Evolutionary conservation across 768 basidiomycete genomes (phyloP).

Genomic region (Auricularia cornea): DNA sequence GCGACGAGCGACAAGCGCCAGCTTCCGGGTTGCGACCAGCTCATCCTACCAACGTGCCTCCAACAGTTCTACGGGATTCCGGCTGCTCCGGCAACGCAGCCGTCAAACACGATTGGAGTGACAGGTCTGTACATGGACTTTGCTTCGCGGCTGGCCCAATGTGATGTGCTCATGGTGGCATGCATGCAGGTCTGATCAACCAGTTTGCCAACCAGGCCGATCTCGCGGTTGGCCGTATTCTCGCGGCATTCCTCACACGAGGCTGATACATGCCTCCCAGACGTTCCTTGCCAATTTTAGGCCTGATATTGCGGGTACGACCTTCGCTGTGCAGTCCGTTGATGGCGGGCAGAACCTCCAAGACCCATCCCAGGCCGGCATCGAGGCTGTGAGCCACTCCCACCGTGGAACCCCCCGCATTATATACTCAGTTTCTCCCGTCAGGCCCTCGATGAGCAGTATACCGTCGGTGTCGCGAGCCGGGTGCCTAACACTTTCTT

Average conservation of each 20-base stretch:
- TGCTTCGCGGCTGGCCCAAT: no score
- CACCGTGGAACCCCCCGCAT: no score
- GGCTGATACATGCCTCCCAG: no score
- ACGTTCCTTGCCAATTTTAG: conserved; percentile 6
- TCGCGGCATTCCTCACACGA: no score
- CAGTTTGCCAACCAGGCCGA: conserved; percentile 25
- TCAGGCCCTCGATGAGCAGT: no score
- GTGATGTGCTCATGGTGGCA: no score
- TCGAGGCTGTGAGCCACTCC: conserved; percentile 25
- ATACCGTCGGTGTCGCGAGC: no score
- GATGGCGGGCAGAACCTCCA: conserved; percentile 16
- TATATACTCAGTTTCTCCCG: background rate
- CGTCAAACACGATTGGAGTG: background rate
- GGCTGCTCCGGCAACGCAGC: background rate
- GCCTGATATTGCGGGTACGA: conserved; percentile 13
- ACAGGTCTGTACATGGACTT: no score
- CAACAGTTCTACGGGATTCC: conserved; percentile 3
- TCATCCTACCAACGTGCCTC: background rate
- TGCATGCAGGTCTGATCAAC: conserved; percentile 12
- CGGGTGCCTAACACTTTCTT: no score
- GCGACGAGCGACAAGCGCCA: no score
- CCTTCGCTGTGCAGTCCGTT: conserved; percentile 12
- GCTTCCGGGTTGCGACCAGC: no score
- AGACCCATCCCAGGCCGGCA: conserved; percentile 19
- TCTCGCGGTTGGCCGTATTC: background rate